phyloP scores from a whole-genome alignment of 73 alveolate species.

The Breviolum minutum region DNA sequence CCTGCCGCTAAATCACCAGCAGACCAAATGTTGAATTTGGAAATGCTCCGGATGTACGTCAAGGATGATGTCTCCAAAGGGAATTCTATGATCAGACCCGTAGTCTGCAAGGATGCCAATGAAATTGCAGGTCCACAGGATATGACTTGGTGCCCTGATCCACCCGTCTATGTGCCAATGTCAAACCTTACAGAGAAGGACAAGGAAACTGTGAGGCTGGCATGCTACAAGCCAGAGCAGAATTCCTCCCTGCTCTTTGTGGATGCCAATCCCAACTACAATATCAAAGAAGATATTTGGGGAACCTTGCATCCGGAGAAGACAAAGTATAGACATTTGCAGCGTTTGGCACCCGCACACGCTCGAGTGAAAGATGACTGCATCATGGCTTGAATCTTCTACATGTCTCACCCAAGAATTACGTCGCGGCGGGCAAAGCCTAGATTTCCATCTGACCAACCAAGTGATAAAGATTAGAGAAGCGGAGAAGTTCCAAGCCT shows the following conservation, averaged over 20 bases:
- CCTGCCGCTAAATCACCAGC: constrained; percentile 65
- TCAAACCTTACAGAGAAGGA: constrained; percentile 72
- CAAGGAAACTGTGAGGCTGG: constrained; percentile 54
- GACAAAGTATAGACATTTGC: constrained; percentile 40
- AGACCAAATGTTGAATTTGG: constrained; percentile 61
- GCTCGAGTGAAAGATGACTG: constrained; percentile 85
- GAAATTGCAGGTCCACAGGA: constrained; percentile 45
- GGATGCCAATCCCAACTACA: constrained; percentile 89
- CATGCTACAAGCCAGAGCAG: constrained; percentile 86
- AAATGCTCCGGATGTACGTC: constrained; percentile 66
- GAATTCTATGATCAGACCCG: constrained; percentile 66
- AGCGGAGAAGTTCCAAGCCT: not conserved
- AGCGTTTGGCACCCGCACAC: constrained; percentile 7
- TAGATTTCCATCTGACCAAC: not conserved
- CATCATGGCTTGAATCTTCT: constrained; percentile 34
- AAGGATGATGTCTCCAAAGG: constrained; percentile 45
- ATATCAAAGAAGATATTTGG: constrained; percentile 67
- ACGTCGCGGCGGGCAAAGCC: not conserved
- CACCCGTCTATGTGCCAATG: constrained; percentile 72
- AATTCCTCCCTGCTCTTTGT: constrained; percentile 46
- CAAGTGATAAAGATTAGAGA: not conserved
- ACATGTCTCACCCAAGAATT: constrained; percentile 9
- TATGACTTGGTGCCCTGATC: constrained; percentile 81
- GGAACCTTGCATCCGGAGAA: constrained; percentile 67
- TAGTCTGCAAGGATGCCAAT: constrained; percentile 68